Conservation (phyloP, 2,329 filamentous ascomycete species). For the Lachnellula occidentalis region DNA sequence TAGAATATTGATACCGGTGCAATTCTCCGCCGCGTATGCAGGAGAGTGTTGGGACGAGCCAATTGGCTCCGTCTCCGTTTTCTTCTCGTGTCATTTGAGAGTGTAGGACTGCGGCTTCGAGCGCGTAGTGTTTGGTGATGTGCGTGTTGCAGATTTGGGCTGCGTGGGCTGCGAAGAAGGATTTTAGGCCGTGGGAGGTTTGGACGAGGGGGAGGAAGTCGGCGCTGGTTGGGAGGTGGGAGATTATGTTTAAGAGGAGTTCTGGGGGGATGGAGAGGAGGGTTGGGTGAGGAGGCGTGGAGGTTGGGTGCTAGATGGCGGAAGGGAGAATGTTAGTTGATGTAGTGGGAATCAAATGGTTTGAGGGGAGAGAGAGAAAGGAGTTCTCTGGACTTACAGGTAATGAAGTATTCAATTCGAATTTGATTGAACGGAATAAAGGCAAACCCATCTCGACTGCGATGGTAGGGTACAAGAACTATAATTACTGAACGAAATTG, state of each 20-base stretch:
- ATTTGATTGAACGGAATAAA: too few relatives aligned
- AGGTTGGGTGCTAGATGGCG: not conserved
- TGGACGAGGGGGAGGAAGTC: conserved; percentile 15
- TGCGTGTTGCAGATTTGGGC: conserved; percentile 19
- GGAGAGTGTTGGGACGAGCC: conserved; percentile 19
- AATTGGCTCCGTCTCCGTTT: not conserved
- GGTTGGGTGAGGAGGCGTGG: not conserved
- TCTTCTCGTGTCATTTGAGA: not conserved
- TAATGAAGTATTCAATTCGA: too few relatives aligned
- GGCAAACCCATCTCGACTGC: not conserved
- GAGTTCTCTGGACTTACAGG: too few relatives aligned
- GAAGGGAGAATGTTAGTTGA: not conserved
- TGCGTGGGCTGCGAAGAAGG: conserved; percentile 16
- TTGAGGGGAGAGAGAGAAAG: not conserved
- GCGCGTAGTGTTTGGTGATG: conserved; percentile 10
- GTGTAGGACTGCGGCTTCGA: conserved; percentile 9
- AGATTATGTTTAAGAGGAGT: conserved; percentile 33
- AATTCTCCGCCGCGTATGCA: not conserved
- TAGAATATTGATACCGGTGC: too few relatives aligned
- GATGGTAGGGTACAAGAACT: not conserved
- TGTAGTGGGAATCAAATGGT: not conserved
- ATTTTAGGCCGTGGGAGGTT: conserved; percentile 12
- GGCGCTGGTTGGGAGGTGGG: conserved; percentile 14
- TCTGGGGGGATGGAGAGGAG: conserved; percentile 29
- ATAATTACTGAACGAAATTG: not conserved